Evolutionary conservation across 2,329 filamentous ascomycete species (phyloP), one percentile per base, ranked within the genome.

Genomic region (Fusarium verticillioides): DNA sequence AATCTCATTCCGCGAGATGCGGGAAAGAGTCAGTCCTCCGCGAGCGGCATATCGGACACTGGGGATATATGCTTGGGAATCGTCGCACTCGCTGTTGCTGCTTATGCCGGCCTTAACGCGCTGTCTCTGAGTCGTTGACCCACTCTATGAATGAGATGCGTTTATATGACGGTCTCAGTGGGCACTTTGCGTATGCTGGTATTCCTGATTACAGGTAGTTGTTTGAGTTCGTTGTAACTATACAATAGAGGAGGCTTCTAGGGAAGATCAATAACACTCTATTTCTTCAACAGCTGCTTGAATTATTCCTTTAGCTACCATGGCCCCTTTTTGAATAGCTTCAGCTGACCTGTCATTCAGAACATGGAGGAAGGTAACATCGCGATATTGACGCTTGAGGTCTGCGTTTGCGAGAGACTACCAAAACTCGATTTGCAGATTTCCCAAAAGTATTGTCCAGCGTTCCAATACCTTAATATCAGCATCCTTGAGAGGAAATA

Each of bases 221-320:
- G 37, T n/a, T n/a, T 13, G 11, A 40, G 39, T 15, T 40, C 7
- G 11, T 9, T 40, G 19, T n/a, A n/a, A 8, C 4, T 40, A 40
- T 13, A 0, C 7, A 12, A 21, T 18, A 18, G 36, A 9, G 4
- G 15, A 6, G 36, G 34, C 34, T 36, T 36, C 34, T 36, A 18
- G 34, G 8, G 8, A 18, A 18, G 16, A 36, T 36, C 15, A 36
- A 16, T 16, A 3, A 36, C 8, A 8, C 1, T 4, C 16, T 36
- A 36, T 16, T 36, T 36, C 34, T 36, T 36, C 15, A 36, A 36
- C 32, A 32, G 12, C 15, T 36, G 3, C 34, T 36, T 36, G 15
- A 18, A 18, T 36, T 9, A 36, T 18, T 0, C 16, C 15, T 36
- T 0, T 36, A 36, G 15, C 34, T 18, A 18, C 2, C 1, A 3